Evolutionary conservation across 2,329 filamentous ascomycete genomes (phyloP).

Genomic region (Sordariomycetes sp.): DNA sequence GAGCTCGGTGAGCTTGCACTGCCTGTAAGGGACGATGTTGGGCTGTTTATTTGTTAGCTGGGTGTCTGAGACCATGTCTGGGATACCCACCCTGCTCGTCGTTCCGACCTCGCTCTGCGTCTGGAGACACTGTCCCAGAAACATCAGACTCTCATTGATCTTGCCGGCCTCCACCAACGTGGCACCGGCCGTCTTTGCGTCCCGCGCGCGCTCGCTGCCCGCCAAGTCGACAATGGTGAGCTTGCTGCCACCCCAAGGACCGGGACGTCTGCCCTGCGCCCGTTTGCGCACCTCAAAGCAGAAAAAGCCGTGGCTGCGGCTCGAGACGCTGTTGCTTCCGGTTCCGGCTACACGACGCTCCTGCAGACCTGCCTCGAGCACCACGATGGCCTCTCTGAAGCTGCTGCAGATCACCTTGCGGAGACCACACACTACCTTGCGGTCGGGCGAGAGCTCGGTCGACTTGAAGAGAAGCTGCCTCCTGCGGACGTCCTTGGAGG

Average conservation of each 20-base stretch:
- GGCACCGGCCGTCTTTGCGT: constrained; percentile 87
- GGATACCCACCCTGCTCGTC: constrained; percentile 55
- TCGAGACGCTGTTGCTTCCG: constrained; percentile 85
- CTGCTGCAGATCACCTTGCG: constrained; percentile 81
- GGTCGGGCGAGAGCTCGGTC: constrained; percentile 77
- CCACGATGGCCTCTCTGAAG: constrained; percentile 76
- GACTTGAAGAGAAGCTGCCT: constrained; percentile 83
- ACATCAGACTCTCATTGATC: constrained; percentile 98
- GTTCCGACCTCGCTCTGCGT: constrained; percentile 78
- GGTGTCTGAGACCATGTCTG: background rate
- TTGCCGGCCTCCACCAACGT: constrained; percentile 94
- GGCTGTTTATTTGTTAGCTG: constrained; percentile 34
- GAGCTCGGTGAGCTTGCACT: constrained; percentile 78
- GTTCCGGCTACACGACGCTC: constrained; percentile 85
- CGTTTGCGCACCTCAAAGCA: constrained; percentile 91
- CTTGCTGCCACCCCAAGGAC: constrained; percentile 65
- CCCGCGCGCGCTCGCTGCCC: constrained; percentile 84
- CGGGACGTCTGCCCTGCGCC: constrained; percentile 29
- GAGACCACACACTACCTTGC: constrained; percentile 90
- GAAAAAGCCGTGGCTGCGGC: constrained; percentile 92
- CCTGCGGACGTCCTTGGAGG: constrained; percentile 63
- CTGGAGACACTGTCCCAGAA: constrained; percentile 91
- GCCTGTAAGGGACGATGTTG: constrained; percentile 67
- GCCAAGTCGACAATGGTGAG: constrained; percentile 88
- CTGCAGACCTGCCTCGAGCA: constrained; percentile 80